These are phyloP conservation scores for Leccinum boreale DNA, from an alignment of 768 basidiomycete species.

Conservation along the genomic window DNA sequence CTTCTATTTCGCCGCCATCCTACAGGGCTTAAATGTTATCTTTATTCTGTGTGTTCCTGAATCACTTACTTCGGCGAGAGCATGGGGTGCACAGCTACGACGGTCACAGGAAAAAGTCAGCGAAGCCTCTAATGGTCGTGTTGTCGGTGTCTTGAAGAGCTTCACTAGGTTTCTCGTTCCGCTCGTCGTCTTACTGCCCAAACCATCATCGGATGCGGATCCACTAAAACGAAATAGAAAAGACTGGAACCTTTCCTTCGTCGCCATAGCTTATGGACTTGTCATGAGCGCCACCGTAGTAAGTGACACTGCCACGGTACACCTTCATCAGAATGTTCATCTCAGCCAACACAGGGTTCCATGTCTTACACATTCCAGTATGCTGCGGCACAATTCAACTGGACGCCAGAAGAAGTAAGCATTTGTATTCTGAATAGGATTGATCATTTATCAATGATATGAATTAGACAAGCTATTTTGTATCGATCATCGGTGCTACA, in stretches of 20 bases:
- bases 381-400: slow-evolving; percentile 55
- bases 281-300: slow-evolving; percentile 40
- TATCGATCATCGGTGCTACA: slow-evolving; percentile 50
- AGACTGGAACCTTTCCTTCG: slow-evolving; percentile 64
- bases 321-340: neutral
- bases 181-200: slow-evolving; percentile 61
- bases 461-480: slow-evolving; percentile 65
- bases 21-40: slow-evolving; percentile 49
- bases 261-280: slow-evolving; percentile 53
- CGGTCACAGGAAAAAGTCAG: slow-evolving; percentile 10
- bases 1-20: slow-evolving; percentile 60
- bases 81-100: slow-evolving; percentile 25
- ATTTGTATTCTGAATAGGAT: neutral
- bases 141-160: slow-evolving; percentile 32
- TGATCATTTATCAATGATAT: neutral
- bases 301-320: slow-evolving; percentile 27
- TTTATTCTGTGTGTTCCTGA: slow-evolving; percentile 69
- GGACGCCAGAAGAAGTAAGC: slow-evolving; percentile 62
- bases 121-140: neutral
- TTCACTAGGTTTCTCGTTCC: slow-evolving; percentile 68
- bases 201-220: slow-evolving; percentile 27
- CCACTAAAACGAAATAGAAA: slow-evolving; percentile 39
- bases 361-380: slow-evolving; percentile 63
- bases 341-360: slow-evolving; percentile 45
- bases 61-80: slow-evolving; percentile 57